phyloP scores from a whole-genome alignment of 225 moss, liverwort and hornwort species.

The Asterella californica region DNA sequence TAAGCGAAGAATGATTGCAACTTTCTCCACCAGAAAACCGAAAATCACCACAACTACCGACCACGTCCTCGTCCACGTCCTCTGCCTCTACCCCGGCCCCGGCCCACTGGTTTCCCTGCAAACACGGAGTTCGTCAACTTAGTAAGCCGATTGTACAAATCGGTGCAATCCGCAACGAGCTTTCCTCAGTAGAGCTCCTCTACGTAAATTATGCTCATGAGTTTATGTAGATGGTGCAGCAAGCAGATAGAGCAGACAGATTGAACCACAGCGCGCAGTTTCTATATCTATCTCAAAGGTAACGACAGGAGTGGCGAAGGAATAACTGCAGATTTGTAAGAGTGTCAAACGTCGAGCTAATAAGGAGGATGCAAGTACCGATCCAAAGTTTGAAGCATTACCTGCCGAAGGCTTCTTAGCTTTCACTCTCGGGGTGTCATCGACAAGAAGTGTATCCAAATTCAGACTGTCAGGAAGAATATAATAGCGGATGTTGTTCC shows the following conservation, averaged over 20 bases:
- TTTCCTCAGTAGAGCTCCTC: too few species aligned
- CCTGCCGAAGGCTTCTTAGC: conserved; percentile 94
- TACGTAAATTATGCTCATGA: too few species aligned
- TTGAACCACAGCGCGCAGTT: too few species aligned
- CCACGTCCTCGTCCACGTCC: conserved; percentile 49
- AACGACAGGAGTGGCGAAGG: too few species aligned
- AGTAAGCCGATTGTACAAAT: too few species aligned
- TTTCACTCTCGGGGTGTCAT: conserved; percentile 93
- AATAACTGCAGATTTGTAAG: not conserved
- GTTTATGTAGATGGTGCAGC: not conserved
- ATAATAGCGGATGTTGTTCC: conserved; percentile 95
- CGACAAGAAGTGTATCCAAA: conserved; percentile 86
- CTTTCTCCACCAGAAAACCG: conserved; percentile 19
- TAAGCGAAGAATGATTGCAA: conserved; percentile 26
- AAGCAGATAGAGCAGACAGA: not conserved
- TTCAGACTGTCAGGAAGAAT: conserved; percentile 97
- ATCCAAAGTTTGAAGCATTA: conserved; percentile 12
- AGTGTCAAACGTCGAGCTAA: too few species aligned
- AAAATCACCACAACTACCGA: conserved; percentile 31
- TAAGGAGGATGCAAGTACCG: not conserved
- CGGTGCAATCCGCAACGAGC: too few species aligned
- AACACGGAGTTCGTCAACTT: not conserved
- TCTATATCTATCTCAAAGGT: too few species aligned
- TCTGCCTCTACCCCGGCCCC: conserved; percentile 46
- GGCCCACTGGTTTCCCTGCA: conserved; percentile 51